A percentile compares a stretch with the other conserved stretches of the same genome.
phyloP scores from a whole-genome alignment of 306 rosid species.

The Acacia acuminata region DNA sequence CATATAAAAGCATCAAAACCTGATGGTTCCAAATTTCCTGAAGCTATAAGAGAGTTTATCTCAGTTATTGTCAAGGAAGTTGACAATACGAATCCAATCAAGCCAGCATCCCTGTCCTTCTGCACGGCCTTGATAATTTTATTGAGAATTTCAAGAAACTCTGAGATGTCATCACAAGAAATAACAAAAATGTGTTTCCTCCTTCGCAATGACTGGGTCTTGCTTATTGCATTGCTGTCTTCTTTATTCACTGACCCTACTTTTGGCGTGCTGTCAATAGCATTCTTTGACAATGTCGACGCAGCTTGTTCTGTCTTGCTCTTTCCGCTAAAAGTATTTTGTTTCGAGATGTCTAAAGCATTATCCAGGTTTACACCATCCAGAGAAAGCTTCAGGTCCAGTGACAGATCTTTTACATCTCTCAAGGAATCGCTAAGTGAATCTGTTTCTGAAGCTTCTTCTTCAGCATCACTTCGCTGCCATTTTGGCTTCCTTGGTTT shows the following conservation, averaged over 20 bases:
- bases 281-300: constrained; percentile 80
- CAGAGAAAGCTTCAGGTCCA: constrained; percentile 86
- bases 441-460: constrained; percentile 77
- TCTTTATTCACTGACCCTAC: constrained; percentile 49
- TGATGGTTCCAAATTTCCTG: constrained; percentile 70
- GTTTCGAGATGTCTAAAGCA: constrained; percentile 61
- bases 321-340: constrained; percentile 59
- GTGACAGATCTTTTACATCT: constrained; percentile 88
- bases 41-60: constrained; percentile 70
- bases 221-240: constrained; percentile 51
- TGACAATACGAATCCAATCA: constrained; percentile 86
- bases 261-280: constrained; percentile 68
- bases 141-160: constrained; percentile 63
- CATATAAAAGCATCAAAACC: constrained; percentile 97
- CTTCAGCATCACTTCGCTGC: constrained; percentile 82
- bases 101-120: constrained; percentile 77
- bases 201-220: constrained; percentile 85
- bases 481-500: constrained; percentile 93
- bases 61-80: constrained; percentile 86
- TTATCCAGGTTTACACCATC: constrained; percentile 82
- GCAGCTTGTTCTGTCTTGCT: constrained; percentile 77
- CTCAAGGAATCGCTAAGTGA: constrained; percentile 93
- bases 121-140: constrained; percentile 63
- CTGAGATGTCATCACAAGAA: constrained; percentile 32
- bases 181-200: constrained; percentile 80